Conservation (phyloP, 2,329 filamentous ascomycete genomes). For the Arthrobotrys sinensis region DNA sequence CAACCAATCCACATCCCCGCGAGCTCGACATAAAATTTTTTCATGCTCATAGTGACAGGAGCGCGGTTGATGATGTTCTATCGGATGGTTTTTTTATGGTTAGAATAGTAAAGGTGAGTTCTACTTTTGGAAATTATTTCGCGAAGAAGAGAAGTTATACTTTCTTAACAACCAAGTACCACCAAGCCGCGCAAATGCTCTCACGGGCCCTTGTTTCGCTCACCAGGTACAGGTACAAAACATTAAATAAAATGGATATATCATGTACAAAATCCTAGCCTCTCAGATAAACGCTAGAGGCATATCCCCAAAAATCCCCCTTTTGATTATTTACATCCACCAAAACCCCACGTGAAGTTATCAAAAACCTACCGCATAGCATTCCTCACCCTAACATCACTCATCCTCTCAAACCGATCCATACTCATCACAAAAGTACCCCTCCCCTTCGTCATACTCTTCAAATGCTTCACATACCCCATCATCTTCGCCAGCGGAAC, state of each 20-base stretch:
- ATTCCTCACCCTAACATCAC: slow-evolving; percentile 73
- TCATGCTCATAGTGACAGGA: slow-evolving; percentile 6
- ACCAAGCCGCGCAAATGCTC: slow-evolving; percentile 43
- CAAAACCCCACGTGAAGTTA: no score
- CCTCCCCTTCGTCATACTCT: slow-evolving; percentile 88
- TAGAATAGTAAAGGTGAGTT: slow-evolving; percentile 18
- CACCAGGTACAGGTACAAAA: no score
- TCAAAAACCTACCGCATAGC: slow-evolving; percentile 65
- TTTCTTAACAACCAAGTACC: slow-evolving; percentile 22
- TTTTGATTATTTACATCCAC: no score
- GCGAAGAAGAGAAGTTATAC: slow-evolving; percentile 6
- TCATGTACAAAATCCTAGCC: no score
- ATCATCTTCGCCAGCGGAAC: slow-evolving; percentile 98
- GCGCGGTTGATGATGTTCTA: neutral
- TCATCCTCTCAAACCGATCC: slow-evolving; percentile 80
- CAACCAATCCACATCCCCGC: neutral
- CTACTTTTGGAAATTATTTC: slow-evolving; percentile 13
- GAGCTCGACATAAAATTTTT: slow-evolving; percentile 7
- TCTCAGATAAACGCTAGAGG: no score
- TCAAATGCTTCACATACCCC: slow-evolving; percentile 88
- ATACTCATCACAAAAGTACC: slow-evolving; percentile 83
- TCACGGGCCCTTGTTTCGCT: slow-evolving; percentile 1
- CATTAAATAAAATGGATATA: no score
- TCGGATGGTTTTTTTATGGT: slow-evolving; percentile 23
- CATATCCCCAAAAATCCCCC: no score